A percentile compares a stretch with the other conserved stretches of the same genome.
phyloP scores from a whole-genome alignment of 1,284 basidiomycete species.

The Boletus sp. region DNA sequence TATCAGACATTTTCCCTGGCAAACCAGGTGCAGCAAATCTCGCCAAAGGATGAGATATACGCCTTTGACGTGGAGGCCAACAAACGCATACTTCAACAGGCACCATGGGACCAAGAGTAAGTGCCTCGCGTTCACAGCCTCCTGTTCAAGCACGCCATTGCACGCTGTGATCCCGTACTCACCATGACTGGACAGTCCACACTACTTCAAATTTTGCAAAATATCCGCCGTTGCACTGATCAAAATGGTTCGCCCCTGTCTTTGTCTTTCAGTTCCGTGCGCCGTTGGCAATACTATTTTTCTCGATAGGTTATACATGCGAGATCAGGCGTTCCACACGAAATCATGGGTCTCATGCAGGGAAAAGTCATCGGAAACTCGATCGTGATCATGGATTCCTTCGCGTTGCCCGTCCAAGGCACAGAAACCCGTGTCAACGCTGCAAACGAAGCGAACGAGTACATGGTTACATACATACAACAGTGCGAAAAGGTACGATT shows the following conservation, averaged over 20 bases:
- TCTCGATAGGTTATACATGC: slow-evolving; percentile 86
- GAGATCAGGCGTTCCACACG: slow-evolving; percentile 93
- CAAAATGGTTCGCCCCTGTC: slow-evolving; percentile 77
- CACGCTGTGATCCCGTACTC: slow-evolving; percentile 4
- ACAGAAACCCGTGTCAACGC: slow-evolving; percentile 99
- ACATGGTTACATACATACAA: slow-evolving; percentile 93
- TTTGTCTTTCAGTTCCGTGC: not conserved
- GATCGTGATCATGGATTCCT: slow-evolving; percentile 93
- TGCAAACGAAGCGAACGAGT: slow-evolving; percentile 93
- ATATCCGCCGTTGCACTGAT: slow-evolving; percentile 94
- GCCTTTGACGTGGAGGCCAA: slow-evolving; percentile 75
- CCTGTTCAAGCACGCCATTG: slow-evolving; percentile 7
- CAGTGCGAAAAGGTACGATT: slow-evolving; percentile 67
- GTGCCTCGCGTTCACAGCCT: slow-evolving; percentile 3
- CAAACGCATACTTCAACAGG: slow-evolving; percentile 62
- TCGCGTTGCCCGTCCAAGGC: slow-evolving; percentile 96
- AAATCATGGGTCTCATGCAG: slow-evolving; percentile 99
- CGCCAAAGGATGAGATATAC: slow-evolving; percentile 78
- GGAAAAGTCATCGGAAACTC: slow-evolving; percentile 87
- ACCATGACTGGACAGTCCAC: slow-evolving; percentile 52
- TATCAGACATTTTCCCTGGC: slow-evolving; percentile 80
- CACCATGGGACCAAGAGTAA: slow-evolving; percentile 88
- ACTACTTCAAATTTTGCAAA: slow-evolving; percentile 92
- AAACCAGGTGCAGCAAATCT: slow-evolving; percentile 73
- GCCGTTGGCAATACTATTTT: not conserved